Base-by-base conservation (phyloP, 169 alveolate species). In the Eimeria praecox region DNA sequence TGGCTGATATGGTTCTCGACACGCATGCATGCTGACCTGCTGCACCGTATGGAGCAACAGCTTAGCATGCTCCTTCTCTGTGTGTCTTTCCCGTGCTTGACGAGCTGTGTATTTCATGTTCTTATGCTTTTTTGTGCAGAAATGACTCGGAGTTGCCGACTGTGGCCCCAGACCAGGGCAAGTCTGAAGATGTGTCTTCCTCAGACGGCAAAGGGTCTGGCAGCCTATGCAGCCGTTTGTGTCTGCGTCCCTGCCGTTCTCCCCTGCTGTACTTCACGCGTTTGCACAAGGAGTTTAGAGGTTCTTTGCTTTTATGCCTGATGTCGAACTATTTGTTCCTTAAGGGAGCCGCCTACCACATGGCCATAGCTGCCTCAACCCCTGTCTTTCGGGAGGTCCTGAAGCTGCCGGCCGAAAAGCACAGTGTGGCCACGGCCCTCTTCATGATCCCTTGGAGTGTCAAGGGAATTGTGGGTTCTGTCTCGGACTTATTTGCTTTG, bases 371-470 rank as follows among this genome's bases (percentile, higher is more conserved):
- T 22, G 95, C 95, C 56, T 92, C 95, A 1, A 86, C 95, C 54
- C 95, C 95, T n/a, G 87, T 92, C 2, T 92, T 92, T 62, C 80
- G 95, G 73, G 95, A 92, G 78, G 87, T 92, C 54, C 92, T 92
- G 56, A 85, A 92, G 75, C 78, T 92, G 49, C 85, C 92, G 24
- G 95, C 95, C 24, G 95, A 92, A 75, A 46, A 92, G 92, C 95
- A 92, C 92, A 92, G 73, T 20, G 95, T 80, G 38, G 95, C 95
- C 4, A 56, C 95, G 42, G 95, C 96, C 5, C 91, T 95, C 44
- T 87, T 66, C 75, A 89, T 90, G 93, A 78, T 90, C 49, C 96
- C 96, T 40, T 95, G 96, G 96, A 59, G 95, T 62, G 38, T 95
- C 46, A 95, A 95, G 69, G 96, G 96, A 16, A 42, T 90, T 30